These are phyloP conservation scores for Pachysandra terminalis DNA, from an alignment of 164 flowering plant genomes.

Conservation along the genomic window DNA sequence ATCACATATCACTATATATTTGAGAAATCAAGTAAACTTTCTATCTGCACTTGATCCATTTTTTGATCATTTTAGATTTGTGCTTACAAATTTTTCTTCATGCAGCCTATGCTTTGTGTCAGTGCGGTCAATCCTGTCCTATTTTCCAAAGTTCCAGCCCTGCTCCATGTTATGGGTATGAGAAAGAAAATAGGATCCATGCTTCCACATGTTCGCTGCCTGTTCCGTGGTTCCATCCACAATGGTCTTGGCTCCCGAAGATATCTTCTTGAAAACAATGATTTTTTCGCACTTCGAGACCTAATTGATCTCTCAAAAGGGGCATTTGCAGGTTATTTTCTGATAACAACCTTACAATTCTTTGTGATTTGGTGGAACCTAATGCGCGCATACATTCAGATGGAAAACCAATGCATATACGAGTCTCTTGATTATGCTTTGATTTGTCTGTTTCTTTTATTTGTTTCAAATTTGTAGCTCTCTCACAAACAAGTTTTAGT, in stretches of 20 bases:
- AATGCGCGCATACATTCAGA: background rate
- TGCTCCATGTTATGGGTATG: constrained; percentile 71
- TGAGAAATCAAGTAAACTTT: background rate
- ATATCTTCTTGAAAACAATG: constrained; percentile 89
- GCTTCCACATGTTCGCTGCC: constrained; percentile 84
- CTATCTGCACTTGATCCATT: background rate
- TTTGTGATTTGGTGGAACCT: background rate
- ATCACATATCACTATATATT: background rate
- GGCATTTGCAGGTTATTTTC: constrained; percentile 75
- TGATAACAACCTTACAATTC: background rate
- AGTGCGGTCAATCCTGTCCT: constrained; percentile 92
- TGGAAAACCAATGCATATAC: background rate
- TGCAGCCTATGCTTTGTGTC: constrained; percentile 99
- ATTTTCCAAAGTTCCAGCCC: constrained; percentile 75
- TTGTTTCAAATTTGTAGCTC: no score
- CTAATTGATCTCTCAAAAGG: constrained; percentile 96
- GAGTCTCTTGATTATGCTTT: no score
- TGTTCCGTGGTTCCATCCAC: constrained; percentile 71
- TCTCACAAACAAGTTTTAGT: no score
- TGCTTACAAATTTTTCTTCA: constrained; percentile 6
- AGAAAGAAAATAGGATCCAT: constrained; percentile 71
- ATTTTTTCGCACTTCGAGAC: constrained; percentile 89
- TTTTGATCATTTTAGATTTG: no score
- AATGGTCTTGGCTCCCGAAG: constrained; percentile 76
- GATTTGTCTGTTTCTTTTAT: background rate